Conservation (phyloP, 805 yeast species). For the Starmera pachycereana region DNA sequence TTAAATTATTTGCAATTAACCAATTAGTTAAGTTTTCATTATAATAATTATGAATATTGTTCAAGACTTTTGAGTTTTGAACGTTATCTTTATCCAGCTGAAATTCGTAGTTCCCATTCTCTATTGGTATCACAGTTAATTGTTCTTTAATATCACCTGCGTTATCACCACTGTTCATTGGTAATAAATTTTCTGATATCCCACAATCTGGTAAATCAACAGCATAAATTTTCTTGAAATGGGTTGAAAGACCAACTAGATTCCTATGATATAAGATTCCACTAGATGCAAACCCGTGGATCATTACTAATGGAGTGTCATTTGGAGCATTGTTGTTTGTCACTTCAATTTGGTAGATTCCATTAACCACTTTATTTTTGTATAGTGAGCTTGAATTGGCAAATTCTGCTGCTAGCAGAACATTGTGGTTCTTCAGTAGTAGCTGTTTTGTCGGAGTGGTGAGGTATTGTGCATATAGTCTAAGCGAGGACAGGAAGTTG, state of each 20-base stretch:
- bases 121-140: neutral
- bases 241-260: slow-evolving; percentile 36
- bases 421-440: too few species aligned
- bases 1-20: slow-evolving; percentile 40
- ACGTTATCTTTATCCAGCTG: slow-evolving; percentile 7
- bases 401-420: too few species aligned
- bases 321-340: slow-evolving; percentile 13
- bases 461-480: too few species aligned
- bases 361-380: slow-evolving; percentile 4
- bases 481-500: too few species aligned
- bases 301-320: slow-evolving; percentile 35
- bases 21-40: slow-evolving; percentile 53
- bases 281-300: slow-evolving; percentile 94
- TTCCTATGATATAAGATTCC: slow-evolving; percentile 73
- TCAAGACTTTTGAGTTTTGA: slow-evolving; percentile 13
- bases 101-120: slow-evolving; percentile 1
- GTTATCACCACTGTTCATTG: slow-evolving; percentile 20
- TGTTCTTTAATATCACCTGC: slow-evolving; percentile 6
- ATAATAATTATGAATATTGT: slow-evolving; percentile 44
- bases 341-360: slow-evolving; percentile 16
- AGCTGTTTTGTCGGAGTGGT: too few species aligned
- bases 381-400: too few species aligned
- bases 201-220: slow-evolving; percentile 70
- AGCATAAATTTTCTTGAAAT: slow-evolving; percentile 51
- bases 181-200: slow-evolving; percentile 28